phyloP scores from a whole-genome alignment of 305 asterid genomes.

The Andrographis paniculata region DNA sequence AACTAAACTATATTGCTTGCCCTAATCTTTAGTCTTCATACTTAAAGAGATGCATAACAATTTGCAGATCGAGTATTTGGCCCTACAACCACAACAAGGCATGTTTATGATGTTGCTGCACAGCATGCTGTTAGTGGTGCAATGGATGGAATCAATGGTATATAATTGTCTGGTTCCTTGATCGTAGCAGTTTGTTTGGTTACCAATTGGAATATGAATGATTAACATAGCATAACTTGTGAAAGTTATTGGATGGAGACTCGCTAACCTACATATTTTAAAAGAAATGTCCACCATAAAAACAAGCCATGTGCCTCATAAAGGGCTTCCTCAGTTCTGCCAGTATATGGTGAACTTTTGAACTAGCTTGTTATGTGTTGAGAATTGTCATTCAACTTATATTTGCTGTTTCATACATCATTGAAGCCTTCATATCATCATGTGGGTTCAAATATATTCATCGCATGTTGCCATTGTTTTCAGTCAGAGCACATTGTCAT shows the following conservation, averaged over 20 bases:
- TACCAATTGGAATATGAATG: background rate
- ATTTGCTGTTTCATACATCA: background rate
- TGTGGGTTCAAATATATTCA: too few species aligned
- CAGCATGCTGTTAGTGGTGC: slow-evolving; percentile 87
- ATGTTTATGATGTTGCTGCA: slow-evolving; percentile 94
- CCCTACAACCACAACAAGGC: slow-evolving; percentile 99
- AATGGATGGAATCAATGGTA: slow-evolving; percentile 97
- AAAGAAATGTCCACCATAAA: too few species aligned
- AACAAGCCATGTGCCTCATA: too few species aligned
- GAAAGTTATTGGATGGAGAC: background rate
- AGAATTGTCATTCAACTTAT: background rate
- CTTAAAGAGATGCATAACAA: slow-evolving; percentile 12
- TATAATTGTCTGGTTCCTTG: slow-evolving; percentile 18
- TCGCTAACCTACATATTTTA: background rate
- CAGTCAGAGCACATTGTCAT: too few species aligned
- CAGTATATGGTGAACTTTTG: background rate
- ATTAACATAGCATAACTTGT: background rate
- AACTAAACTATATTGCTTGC: slow-evolving; percentile 7
- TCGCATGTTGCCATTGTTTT: too few species aligned
- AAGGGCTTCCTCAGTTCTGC: too few species aligned
- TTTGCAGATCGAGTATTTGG: slow-evolving; percentile 93
- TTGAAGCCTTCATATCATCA: too few species aligned
- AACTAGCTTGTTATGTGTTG: too few species aligned
- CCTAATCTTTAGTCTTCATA: slow-evolving; percentile 11
- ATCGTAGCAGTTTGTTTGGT: slow-evolving; percentile 14